Base-by-base conservation (phyloP, 371 early-diverging fungal genomes). In the Paraphysoderma sedebokerense region DNA sequence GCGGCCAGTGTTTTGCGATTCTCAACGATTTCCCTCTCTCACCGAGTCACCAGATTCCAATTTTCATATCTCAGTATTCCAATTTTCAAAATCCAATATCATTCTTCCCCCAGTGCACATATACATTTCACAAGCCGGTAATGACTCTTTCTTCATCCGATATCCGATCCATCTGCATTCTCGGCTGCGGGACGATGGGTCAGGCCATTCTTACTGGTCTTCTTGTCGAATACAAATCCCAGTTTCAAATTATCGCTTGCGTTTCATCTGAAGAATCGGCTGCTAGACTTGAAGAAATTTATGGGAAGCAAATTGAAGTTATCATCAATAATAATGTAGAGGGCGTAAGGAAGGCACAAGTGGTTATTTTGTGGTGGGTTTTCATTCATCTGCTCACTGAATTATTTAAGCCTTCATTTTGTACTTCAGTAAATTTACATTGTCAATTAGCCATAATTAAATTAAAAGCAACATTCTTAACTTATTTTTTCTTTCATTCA, bases 161-260 rank as follows among this genome's bases (percentile, higher is more conserved):
- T 27, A 11, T 45, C 7, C 11, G 26, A 33, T 27, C 30, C 38
- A 47, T 66, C 46, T 65, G 66, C 38, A 50, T 66, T 30, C 51
- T 69, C 33, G 70, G 70, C 28, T 69, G 70, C 50, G 70, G 70
- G 20, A 69, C 69, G 46, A 69, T 69, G 70, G 70, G 67, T 23
- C 52, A 58, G 23, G 70, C 70, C 47, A 69, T 69, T 38, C 54
- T 69, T 32, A 54, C 60, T 9, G 70, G 70, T 29, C 61, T 69
- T 7, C 46, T 67, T 24, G 67, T 63, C 40, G 3, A 49, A 37
- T 28, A 3, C 52, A 15, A 12, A 27, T n/a, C 22, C 30, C 7
- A 12, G 19, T 5, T 46, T 15, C 52, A 56, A 22, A 63, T 66
- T 38, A 59, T 62, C 19, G 68, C 64, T 11, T 67, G 67, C 28